Conservation (phyloP, 129 eudicot species). For the Chrysanthemum makinoi region DNA sequence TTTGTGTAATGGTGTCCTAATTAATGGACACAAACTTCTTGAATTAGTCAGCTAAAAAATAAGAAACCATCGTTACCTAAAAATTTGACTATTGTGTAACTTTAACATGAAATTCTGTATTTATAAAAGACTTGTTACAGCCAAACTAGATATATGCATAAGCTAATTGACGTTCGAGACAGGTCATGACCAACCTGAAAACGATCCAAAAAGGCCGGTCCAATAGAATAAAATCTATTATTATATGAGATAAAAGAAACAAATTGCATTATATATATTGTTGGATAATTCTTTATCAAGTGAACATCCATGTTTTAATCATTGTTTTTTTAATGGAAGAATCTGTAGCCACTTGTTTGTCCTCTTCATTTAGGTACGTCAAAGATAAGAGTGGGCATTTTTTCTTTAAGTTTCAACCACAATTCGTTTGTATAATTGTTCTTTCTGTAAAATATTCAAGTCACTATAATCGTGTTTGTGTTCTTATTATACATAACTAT, state of each 20-base stretch:
- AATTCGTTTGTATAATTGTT: not conserved
- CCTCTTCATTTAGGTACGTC: constrained; percentile 12
- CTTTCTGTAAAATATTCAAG: not conserved
- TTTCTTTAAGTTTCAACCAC: constrained; percentile 26
- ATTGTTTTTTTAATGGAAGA: not conserved
- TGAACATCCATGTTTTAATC: constrained; percentile 1
- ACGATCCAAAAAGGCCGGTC: not conserved
- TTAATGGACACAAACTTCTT: too few relatives aligned
- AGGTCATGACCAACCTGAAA: too few relatives aligned
- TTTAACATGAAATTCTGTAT: too few relatives aligned
- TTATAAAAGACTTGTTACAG: too few relatives aligned
- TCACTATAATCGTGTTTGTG: not conserved
- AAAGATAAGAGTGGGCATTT: constrained; percentile 23
- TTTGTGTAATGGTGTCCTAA: too few relatives aligned
- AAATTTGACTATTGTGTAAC: too few relatives aligned
- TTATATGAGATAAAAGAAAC: not conserved
- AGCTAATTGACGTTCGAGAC: not conserved
- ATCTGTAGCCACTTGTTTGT: constrained; percentile 20
- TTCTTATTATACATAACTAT: not conserved
- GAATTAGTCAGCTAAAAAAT: too few relatives aligned
- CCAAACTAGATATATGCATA: too few relatives aligned
- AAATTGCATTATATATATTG: not conserved
- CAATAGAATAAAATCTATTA: not conserved
- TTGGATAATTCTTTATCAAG: not conserved
- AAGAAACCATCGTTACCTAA: too few relatives aligned